Percentiles rank a stretch among this genome's conserved stretches.
Conservation (phyloP, 2,329 filamentous ascomycete genomes). For the Colletotrichum sp. region DNA sequence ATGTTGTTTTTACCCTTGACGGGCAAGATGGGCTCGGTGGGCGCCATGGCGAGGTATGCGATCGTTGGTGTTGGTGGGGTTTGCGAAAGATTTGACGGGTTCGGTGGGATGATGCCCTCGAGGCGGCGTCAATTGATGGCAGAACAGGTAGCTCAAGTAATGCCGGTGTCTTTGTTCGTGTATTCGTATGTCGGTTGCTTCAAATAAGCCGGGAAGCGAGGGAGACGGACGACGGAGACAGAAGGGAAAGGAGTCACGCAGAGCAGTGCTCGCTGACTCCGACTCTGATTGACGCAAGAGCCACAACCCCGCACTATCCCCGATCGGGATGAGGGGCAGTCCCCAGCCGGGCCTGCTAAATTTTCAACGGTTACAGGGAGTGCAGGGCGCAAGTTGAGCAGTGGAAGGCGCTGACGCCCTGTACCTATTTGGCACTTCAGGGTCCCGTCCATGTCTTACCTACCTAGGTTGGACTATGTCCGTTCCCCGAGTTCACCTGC, state of each 20-base stretch:
- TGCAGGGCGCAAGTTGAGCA: neutral
- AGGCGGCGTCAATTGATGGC: neutral
- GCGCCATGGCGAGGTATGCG: constrained; percentile 9
- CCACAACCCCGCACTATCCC: constrained; percentile 24
- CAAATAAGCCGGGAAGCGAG: neutral
- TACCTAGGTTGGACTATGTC: neutral
- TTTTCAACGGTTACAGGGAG: neutral
- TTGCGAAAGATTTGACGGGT: neutral
- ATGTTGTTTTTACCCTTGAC: constrained; percentile 81
- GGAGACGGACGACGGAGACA: neutral
- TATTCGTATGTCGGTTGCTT: neutral
- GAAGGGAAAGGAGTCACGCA: neutral
- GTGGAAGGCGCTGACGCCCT: neutral
- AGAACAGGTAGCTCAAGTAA: neutral
- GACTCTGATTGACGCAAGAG: neutral
- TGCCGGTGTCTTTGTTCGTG: neutral
- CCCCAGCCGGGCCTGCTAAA: neutral
- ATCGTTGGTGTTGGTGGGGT: neutral
- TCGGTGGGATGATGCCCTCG: neutral
- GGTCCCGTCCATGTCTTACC: neutral
- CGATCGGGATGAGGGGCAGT: constrained; percentile 21
- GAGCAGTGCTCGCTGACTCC: neutral
- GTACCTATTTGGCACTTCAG: neutral
- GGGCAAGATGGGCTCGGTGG: constrained; percentile 59
- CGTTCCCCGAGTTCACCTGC: neutral